Evolutionary conservation across 1,139 yeast species (phyloP).

Genomic region (Saccharomyces pastorianus): DNA sequence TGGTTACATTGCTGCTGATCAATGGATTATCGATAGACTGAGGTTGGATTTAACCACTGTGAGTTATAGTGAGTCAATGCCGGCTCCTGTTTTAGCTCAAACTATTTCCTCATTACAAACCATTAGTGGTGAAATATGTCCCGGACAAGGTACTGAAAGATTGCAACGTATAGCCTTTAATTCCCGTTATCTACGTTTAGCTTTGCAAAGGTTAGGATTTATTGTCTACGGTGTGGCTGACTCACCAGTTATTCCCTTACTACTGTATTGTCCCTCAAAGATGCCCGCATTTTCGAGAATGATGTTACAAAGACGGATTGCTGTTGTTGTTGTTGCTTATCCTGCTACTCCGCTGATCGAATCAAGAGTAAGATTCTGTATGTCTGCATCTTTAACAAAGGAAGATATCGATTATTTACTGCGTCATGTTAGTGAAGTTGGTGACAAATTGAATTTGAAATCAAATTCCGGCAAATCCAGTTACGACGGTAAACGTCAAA

Average conservation of each 20-base stretch:
- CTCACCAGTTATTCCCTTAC: conserved; percentile 88
- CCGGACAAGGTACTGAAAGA: conserved; percentile 91
- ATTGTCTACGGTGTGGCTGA: conserved; percentile 93
- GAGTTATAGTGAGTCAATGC: conserved; percentile 72
- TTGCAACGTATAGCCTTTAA: conserved; percentile 90
- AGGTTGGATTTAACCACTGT: conserved; percentile 68
- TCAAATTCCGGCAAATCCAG: conserved; percentile 73
- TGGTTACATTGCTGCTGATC: conserved; percentile 80
- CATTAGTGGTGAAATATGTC: conserved; percentile 72
- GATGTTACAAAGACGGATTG: conserved; percentile 71
- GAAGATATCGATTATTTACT: conserved; percentile 83
- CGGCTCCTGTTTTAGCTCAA: conserved; percentile 89
- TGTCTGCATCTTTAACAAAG: conserved; percentile 85
- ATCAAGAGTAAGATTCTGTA: conserved; percentile 87
- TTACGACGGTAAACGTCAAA: conserved; percentile 55
- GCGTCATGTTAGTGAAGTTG: conserved; percentile 66
- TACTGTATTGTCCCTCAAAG: conserved; percentile 82
- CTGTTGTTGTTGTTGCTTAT: conserved; percentile 93
- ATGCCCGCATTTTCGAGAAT: conserved; percentile 88
- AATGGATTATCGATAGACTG: conserved; percentile 60
- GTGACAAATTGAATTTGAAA: conserved; percentile 68
- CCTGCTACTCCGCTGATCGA: conserved; percentile 94
- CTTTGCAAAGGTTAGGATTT: conserved; percentile 84
- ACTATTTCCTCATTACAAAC: conserved; percentile 72
- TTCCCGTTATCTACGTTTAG: conserved; percentile 84